These are phyloP conservation scores for Rubroboletus pulcherrimus DNA, from an alignment of 768 basidiomycete genomes.

Conservation along the genomic window DNA sequence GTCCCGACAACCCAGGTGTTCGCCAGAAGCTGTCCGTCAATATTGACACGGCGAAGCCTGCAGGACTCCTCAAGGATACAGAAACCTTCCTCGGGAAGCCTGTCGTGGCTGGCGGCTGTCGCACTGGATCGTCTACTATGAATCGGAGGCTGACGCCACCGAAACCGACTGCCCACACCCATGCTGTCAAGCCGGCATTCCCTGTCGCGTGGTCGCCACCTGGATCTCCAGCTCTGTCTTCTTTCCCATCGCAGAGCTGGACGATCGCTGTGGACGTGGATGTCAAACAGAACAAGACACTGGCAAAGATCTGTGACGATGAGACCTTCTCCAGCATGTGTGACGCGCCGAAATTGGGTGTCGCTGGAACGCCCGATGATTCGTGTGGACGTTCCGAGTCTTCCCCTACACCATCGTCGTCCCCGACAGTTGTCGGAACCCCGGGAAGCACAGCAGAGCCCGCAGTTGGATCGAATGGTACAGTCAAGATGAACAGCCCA, in stretches of 20 bases:
- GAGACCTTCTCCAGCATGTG: background rate
- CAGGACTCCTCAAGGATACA: background rate
- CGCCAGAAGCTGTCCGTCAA: background rate
- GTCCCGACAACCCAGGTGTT: background rate
- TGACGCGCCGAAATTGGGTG: no score
- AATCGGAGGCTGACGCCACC: background rate
- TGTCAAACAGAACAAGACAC: background rate
- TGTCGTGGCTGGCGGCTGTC: background rate
- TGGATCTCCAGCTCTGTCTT: background rate
- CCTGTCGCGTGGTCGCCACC: background rate
- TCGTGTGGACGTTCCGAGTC: no score
- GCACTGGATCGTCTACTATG: background rate
- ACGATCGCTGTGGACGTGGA: background rate
- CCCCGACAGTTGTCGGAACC: background rate
- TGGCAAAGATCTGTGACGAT: background rate
- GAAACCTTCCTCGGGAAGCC: background rate
- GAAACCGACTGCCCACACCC: background rate
- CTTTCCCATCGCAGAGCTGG: slow-evolving; percentile 7
- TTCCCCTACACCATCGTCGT: background rate
- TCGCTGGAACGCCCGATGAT: background rate
- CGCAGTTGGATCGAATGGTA: background rate
- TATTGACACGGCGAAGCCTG: no score
- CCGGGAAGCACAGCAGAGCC: background rate
- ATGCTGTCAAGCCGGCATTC: no score
- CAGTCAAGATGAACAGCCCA: background rate